Conservation (phyloP, 805 yeast genomes). For the Ogataea polymorpha region DNA sequence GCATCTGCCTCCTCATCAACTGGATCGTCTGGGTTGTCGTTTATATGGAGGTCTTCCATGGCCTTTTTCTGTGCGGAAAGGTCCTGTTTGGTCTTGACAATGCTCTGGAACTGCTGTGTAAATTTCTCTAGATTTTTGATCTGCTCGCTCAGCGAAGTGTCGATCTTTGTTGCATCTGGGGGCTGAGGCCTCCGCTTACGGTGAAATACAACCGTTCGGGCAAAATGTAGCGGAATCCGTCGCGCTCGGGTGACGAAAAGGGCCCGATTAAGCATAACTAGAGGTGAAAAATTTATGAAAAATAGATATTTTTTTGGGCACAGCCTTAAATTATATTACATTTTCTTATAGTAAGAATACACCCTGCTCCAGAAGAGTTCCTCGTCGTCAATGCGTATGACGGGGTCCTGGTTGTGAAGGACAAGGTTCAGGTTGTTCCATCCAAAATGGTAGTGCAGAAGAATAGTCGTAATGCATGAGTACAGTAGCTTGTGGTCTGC, state of each 20-base stretch:
- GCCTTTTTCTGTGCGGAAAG: conserved; percentile 14
- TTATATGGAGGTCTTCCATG: conserved; percentile 20
- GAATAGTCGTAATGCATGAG: conserved; percentile 38
- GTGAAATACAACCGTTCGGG: conserved; percentile 3
- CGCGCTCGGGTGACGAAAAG: conserved; percentile 1
- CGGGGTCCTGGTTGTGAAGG: conserved; percentile 16
- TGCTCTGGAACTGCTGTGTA: conserved; percentile 28
- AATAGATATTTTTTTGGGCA: conserved; percentile 3
- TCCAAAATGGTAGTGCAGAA: conserved; percentile 52
- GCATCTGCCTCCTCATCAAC: conserved; percentile 28
- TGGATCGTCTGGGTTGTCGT: conserved; percentile 18
- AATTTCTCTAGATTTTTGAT: conserved; percentile 28
- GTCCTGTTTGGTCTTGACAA: conserved; percentile 22
- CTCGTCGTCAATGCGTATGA: conserved; percentile 22
- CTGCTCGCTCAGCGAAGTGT: conserved; percentile 11
- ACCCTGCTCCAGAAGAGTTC: conserved; percentile 31
- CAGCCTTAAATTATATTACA: conserved; percentile 13
- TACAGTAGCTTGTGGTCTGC: conserved; percentile 38
- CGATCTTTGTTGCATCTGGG: not conserved
- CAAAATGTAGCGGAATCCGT: not conserved
- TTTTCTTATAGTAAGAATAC: conserved; percentile 24
- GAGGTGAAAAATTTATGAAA: conserved; percentile 3
- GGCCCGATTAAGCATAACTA: conserved; percentile 5
- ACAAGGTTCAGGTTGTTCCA: conserved; percentile 35
- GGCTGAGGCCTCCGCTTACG: not conserved